phyloP scores from a whole-genome alignment of 352 stramenopile species.

The Pythium volutum region DNA sequence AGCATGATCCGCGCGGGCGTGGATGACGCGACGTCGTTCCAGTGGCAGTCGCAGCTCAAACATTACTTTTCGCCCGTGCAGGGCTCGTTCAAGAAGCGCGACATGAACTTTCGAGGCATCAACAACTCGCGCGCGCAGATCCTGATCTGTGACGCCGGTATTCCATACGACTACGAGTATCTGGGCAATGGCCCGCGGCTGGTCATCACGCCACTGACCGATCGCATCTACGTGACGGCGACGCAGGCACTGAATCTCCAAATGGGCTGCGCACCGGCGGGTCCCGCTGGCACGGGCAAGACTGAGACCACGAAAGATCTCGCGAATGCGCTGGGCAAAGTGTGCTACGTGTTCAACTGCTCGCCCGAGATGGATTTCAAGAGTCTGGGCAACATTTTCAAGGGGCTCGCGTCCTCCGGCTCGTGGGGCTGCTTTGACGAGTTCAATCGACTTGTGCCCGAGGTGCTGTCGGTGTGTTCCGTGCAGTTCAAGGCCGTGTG shows the following conservation, averaged over 20 bases:
- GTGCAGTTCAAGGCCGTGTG: conserved; percentile 96
- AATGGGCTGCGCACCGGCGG: conserved; percentile 75
- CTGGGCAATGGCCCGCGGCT: conserved; percentile 92
- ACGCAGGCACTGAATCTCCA: conserved; percentile 94
- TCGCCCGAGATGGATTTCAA: conserved; percentile 97
- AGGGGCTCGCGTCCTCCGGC: conserved; percentile 91
- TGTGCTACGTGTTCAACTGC: conserved; percentile 96
- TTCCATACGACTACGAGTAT: conserved; percentile 97
- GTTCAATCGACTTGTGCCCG: conserved; percentile 94
- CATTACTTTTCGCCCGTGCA: conserved; percentile 90
- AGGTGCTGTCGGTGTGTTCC: conserved; percentile 93
- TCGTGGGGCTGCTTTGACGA: conserved; percentile 97
- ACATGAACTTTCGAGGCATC: conserved; percentile 82
- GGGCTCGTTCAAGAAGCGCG: conserved; percentile 89
- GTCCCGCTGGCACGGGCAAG: conserved; percentile 90
- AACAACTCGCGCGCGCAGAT: conserved; percentile 84
- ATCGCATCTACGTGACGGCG: conserved; percentile 96
- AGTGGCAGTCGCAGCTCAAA: conserved; percentile 96
- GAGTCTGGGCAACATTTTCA: conserved; percentile 97
- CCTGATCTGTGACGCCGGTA: conserved; percentile 90
- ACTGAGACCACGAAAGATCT: conserved; percentile 96
- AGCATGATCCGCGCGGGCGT: conserved; percentile 92
- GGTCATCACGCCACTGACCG: conserved; percentile 94
- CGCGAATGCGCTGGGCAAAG: conserved; percentile 92
- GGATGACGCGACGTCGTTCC: conserved; percentile 81